Percentiles rank a stretch among this genome's conserved stretches.
These are phyloP conservation scores for Calonectria pauciramosa DNA, from an alignment of 2,329 filamentous ascomycete species.

Conservation along the genomic window DNA sequence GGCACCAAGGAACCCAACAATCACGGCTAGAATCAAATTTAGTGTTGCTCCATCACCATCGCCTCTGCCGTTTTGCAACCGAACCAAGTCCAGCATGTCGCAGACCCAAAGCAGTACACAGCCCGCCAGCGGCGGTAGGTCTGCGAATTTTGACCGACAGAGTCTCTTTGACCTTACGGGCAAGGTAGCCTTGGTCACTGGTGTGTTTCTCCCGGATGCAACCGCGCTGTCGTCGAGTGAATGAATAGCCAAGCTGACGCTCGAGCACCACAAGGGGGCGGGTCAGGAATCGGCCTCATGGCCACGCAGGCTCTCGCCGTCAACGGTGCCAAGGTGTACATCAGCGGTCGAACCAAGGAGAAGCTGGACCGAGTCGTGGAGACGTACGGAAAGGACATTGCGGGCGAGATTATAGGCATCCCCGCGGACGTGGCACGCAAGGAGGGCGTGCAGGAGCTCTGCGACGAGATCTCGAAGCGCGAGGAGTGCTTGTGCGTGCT, in stretches of 20 bases:
- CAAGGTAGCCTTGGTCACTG: slow-evolving; percentile 61
- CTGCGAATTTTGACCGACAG: slow-evolving; percentile 51
- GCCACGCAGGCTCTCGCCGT: slow-evolving; percentile 75
- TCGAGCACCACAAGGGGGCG: slow-evolving; percentile 56
- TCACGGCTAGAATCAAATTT: too few species aligned
- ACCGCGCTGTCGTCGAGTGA: too few species aligned
- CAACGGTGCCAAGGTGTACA: slow-evolving; percentile 79
- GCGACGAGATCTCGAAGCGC: slow-evolving; percentile 66
- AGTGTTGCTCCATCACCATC: too few species aligned
- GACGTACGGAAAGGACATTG: slow-evolving; percentile 66
- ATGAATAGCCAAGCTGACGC: not conserved
- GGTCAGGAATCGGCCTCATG: slow-evolving; percentile 78
- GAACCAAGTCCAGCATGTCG: too few species aligned
- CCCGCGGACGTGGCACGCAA: slow-evolving; percentile 74
- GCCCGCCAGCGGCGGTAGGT: slow-evolving; percentile 27
- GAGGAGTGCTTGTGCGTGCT: slow-evolving; percentile 74
- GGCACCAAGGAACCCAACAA: too few species aligned
- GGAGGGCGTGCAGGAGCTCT: slow-evolving; percentile 69
- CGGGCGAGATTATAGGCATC: slow-evolving; percentile 71
- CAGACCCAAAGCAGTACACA: too few species aligned
- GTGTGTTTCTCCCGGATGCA: slow-evolving; percentile 38
- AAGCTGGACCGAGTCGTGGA: slow-evolving; percentile 73
- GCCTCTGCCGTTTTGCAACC: too few species aligned
- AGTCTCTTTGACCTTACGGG: slow-evolving; percentile 58
- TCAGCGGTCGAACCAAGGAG: slow-evolving; percentile 74